phyloP scores from a whole-genome alignment of 805 yeast species.

The Schwanniomyces polymorphus region DNA sequence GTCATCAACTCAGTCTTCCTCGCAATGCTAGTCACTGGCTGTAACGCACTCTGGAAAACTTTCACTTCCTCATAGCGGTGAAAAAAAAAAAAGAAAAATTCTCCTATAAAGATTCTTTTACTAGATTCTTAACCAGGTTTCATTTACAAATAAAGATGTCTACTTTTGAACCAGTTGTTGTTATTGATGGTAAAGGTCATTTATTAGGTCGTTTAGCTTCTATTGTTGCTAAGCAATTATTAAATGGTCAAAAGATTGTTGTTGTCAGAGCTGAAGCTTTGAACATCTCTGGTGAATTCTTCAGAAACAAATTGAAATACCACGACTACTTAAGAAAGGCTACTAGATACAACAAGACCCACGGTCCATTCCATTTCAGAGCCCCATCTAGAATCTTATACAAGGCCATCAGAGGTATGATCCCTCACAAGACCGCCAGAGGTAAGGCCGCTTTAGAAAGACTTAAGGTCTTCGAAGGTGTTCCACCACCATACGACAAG shows the following conservation, averaged over 20 bases:
- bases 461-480: conserved; percentile 99
- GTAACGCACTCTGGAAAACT: background rate
- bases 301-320: conserved; percentile 99
- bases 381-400: conserved; percentile 99
- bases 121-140: conserved; percentile 3
- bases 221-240: conserved; percentile 95
- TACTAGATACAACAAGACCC: conserved; percentile 96
- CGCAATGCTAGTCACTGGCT: background rate
- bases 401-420: conserved; percentile 99
- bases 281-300: conserved; percentile 99
- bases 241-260: conserved; percentile 97
- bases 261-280: conserved; percentile 96
- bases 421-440: conserved; percentile 99
- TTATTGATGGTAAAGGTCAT: conserved; percentile 99
- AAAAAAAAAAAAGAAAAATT: conserved; percentile 2
- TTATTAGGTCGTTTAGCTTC: conserved; percentile 99
- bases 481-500: conserved; percentile 99
- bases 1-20: background rate
- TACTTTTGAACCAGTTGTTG: conserved; percentile 95
- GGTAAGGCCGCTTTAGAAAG: conserved; percentile 99
- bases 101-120: background rate
- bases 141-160: conserved; percentile 49
- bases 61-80: conserved; percentile 1
- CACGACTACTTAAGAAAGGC: conserved; percentile 99
- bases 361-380: conserved; percentile 99